Evolutionary conservation across 768 basidiomycete species (phyloP).

Genomic region (Lactifluus subvellereus): DNA sequence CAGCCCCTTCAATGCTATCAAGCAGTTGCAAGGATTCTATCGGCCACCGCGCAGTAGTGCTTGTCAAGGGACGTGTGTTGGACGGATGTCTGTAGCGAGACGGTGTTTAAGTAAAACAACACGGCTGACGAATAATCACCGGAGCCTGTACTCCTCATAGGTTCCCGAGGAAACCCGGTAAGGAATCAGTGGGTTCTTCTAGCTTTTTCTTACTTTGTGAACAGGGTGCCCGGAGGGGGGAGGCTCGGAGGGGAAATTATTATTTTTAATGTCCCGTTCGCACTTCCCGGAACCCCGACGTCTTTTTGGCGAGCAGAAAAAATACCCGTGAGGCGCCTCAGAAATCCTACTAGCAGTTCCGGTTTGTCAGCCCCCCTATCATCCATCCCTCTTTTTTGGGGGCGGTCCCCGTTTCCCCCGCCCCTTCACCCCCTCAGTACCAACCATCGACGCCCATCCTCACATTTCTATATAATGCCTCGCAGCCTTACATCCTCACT

Average conservation of each 20-base stretch:
- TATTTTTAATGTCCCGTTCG: not conserved
- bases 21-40: not conserved
- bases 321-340: not conserved
- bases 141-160: not conserved
- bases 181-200: not conserved
- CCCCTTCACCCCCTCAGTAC: too few species aligned
- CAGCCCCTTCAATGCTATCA: not conserved
- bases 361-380: not conserved
- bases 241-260: not conserved
- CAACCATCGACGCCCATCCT: not conserved
- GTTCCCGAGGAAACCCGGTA: not conserved
- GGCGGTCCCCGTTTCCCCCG: not conserved
- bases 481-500: too few species aligned
- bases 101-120: constrained; percentile 13
- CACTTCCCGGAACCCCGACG: constrained; percentile 7
- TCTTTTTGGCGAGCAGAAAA: not conserved
- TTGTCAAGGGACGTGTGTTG: not conserved
- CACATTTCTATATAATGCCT: not conserved
- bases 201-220: not conserved
- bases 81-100: constrained; percentile 1
- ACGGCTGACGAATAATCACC: not conserved
- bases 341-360: not conserved
- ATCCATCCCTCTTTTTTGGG: not conserved
- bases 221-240: not conserved
- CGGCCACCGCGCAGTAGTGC: not conserved